Evolutionary conservation across 306 rosid species (phyloP).

Genomic region (Rosa rugosa): DNA sequence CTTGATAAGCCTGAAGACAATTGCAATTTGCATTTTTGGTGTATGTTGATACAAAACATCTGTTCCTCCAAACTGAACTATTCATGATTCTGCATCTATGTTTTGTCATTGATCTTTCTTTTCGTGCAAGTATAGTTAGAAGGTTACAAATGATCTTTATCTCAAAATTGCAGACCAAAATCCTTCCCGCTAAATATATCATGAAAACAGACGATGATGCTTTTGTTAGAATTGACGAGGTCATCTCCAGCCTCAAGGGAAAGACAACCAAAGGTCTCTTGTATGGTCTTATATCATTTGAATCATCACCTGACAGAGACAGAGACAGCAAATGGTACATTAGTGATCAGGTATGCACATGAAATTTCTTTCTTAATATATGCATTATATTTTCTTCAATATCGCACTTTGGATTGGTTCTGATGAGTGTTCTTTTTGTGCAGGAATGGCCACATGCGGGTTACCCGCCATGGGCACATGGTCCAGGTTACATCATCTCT

Average conservation of each 20-base stretch:
- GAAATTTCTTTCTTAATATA: not conserved
- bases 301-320: conserved; percentile 83
- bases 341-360: conserved; percentile 56
- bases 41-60: conserved; percentile 39
- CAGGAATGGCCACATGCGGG: conserved; percentile 86
- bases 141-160: not conserved
- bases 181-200: conserved; percentile 75
- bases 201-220: conserved; percentile 99
- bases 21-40: conserved; percentile 87
- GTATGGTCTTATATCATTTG: conserved; percentile 79
- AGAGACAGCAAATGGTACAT: conserved; percentile 86
- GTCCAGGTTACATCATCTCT: conserved; percentile 90
- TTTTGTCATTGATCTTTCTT: not conserved
- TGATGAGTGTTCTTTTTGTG: conserved; percentile 14
- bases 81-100: not conserved
- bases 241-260: conserved; percentile 72
- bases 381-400: not conserved
- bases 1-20: conserved; percentile 80
- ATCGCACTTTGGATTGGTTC: conserved; percentile 5
- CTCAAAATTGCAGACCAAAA: conserved; percentile 63
- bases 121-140: not conserved
- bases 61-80: not conserved
- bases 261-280: conserved; percentile 59
- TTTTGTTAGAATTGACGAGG: conserved; percentile 81
- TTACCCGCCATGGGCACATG: conserved; percentile 98